Evolutionary conservation across 352 stramenopile species (phyloP), one percentile per base, ranked within the genome.

Genomic region (Phytophthora colocasiae): DNA sequence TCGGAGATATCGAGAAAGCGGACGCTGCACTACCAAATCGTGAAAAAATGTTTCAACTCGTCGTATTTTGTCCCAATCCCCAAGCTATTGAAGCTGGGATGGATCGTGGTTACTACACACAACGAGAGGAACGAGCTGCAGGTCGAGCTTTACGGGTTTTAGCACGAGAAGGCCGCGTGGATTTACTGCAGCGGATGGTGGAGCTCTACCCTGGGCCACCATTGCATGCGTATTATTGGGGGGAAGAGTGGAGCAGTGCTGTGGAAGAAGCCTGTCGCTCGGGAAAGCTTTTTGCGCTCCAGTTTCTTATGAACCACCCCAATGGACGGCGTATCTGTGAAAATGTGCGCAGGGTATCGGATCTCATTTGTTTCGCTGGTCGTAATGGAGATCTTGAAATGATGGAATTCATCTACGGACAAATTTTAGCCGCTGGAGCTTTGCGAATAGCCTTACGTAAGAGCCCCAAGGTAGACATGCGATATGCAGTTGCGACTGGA

Each of bases 171-270:
- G 15, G 38, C 19, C n/a, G 11, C n/a, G 5, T 22, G 38, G n/a
- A 43, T 43, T 14, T 43, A 22, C 38, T 43, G 38, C 38, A 43
- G 38, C 38, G 38, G n/a, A 43, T 43, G 38, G 38, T 22, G 38
- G 15, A 43, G 38, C 38, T 43, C 14, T 43, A 22, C 7, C 14
- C 38, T 43, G 14, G 5, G 6, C n/a, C 38, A 6, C 38, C 38
- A 43, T n/a, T 19, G 14, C 38, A 43, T 22, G 15, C 38, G 38
- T 43, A 43, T 6, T 43, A 43, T 22, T 43, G 38, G 38, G 15
- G 38, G 7, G 31, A 36, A 36, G 31, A 36, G 31, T 36, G 31
- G 31, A 11, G 31, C 31, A 43, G 3, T 43, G 38, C 38, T 43
- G 7, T 43, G 38, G n/a, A 43, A 43, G 38, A 43, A 43, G 38